These are phyloP conservation scores for Yamadazyma jaroonii DNA, from an alignment of 1,139 yeast genomes.

Conservation along the genomic window DNA sequence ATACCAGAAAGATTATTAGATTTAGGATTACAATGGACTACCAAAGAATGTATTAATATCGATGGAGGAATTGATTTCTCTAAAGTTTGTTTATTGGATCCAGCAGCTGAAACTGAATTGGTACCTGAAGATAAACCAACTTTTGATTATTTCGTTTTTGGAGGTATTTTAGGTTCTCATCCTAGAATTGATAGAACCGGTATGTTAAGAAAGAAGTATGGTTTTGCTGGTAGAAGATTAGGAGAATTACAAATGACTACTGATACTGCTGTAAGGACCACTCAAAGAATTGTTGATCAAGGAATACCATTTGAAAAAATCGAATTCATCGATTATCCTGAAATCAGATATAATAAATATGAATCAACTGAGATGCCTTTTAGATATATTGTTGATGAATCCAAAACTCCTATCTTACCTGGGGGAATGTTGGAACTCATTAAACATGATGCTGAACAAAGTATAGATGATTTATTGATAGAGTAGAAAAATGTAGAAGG, in stretches of 20 bases:
- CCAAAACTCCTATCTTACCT: conserved; percentile 79
- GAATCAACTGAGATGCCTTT: conserved; percentile 99
- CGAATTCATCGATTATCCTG: conserved; percentile 88
- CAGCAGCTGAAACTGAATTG: conserved; percentile 75
- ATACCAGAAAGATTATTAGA: conserved; percentile 62
- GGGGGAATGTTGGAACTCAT: conserved; percentile 88
- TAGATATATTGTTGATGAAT: conserved; percentile 68
- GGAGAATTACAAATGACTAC: conserved; percentile 95
- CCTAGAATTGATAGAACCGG: conserved; percentile 97
- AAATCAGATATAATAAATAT: conserved; percentile 78
- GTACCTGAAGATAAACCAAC: conserved; percentile 61
- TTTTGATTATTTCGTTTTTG: conserved; percentile 89
- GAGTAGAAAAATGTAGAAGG: conserved; percentile 11
- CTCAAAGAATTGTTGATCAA: conserved; percentile 68
- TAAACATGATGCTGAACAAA: conserved; percentile 77
- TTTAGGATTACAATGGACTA: conserved; percentile 80
- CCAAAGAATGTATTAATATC: conserved; percentile 59
- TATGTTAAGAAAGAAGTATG: conserved; percentile 74
- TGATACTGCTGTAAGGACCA: conserved; percentile 92
- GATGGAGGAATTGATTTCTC: conserved; percentile 45
- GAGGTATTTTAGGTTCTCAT: conserved; percentile 95
- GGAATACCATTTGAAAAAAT: conserved; percentile 63
- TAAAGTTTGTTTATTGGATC: conserved; percentile 81
- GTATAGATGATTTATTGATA: conserved; percentile 58
- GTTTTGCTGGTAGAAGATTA: conserved; percentile 78